A percentile compares a stretch with the other conserved stretches of the same genome.
phyloP scores from a whole-genome alignment of 2,329 filamentous ascomycete genomes.

The Lomentospora prolificans region DNA sequence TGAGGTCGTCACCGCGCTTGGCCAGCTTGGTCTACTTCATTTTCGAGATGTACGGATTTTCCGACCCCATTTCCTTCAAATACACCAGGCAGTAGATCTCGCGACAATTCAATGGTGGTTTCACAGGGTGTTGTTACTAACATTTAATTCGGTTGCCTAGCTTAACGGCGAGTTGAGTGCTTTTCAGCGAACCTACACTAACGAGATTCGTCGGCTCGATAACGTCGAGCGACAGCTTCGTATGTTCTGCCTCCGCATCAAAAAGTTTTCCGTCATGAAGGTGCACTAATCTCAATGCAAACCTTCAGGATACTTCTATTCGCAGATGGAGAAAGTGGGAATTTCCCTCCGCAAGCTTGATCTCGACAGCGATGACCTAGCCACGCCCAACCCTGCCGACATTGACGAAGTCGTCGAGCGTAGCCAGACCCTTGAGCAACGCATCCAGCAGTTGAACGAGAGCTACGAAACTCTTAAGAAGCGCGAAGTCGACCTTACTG shows the following conservation, averaged over 20 bases:
- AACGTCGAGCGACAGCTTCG: slow-evolving; percentile 97
- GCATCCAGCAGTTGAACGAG: slow-evolving; percentile 85
- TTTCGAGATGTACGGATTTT: slow-evolving; percentile 71
- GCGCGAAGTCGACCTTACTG: slow-evolving; percentile 88
- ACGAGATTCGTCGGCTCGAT: slow-evolving; percentile 92
- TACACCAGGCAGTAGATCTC: too few species aligned
- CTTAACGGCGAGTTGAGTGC: slow-evolving; percentile 87
- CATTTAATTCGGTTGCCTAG: slow-evolving; percentile 35
- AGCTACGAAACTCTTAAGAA: slow-evolving; percentile 99
- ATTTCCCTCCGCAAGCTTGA: slow-evolving; percentile 84
- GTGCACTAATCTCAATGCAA: too few species aligned
- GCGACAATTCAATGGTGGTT: background rate
- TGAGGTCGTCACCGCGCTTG: slow-evolving; percentile 92
- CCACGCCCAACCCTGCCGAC: slow-evolving; percentile 81
- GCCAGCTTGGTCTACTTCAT: slow-evolving; percentile 91
- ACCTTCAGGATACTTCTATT: slow-evolving; percentile 93
- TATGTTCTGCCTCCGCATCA: slow-evolving; percentile 47
- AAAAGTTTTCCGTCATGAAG: too few species aligned
- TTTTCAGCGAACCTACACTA: slow-evolving; percentile 94
- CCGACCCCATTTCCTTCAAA: background rate
- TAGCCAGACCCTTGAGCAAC: slow-evolving; percentile 84
- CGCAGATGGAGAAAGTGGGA: slow-evolving; percentile 87
- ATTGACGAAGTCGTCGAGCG: slow-evolving; percentile 94
- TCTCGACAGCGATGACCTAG: slow-evolving; percentile 78
- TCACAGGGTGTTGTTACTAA: slow-evolving; percentile 8